Percentiles rank a stretch among this genome's conserved stretches.
phyloP scores from a whole-genome alignment of 1,284 basidiomycete species.

The Heterobasidion irregulare region DNA sequence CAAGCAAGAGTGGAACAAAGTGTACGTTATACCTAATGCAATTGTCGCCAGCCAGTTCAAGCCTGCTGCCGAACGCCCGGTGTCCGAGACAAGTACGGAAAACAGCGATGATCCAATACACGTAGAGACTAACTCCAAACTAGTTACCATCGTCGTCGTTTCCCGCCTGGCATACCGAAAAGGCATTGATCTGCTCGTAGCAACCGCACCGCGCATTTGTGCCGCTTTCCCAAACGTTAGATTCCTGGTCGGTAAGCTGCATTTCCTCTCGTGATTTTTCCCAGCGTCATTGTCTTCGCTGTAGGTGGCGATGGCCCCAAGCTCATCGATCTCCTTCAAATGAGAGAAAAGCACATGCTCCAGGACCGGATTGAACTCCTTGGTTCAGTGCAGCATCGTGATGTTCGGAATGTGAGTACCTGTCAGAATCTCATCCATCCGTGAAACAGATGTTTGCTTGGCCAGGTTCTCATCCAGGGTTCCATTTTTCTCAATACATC shows the following conservation, averaged over 20 bases:
- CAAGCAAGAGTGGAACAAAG: conserved; percentile 26
- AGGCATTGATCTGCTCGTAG: conserved; percentile 92
- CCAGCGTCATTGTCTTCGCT: neutral
- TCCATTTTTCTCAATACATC: conserved; percentile 95
- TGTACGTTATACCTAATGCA: conserved; percentile 93
- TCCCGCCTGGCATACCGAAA: conserved; percentile 96
- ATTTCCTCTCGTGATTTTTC: neutral
- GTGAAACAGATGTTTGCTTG: neutral
- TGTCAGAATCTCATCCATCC: neutral
- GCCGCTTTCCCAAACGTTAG: conserved; percentile 74
- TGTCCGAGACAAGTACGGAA: conserved; percentile 52
- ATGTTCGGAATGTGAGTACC: conserved; percentile 69
- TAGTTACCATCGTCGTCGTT: conserved; percentile 92
- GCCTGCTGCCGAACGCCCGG: conserved; percentile 42
- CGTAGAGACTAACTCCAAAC: conserved; percentile 21
- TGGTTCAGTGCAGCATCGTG: conserved; percentile 73
- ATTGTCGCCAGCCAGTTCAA: conserved; percentile 84
- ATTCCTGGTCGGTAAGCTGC: conserved; percentile 74
- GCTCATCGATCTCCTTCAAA: conserved; percentile 90
- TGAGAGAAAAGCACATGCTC: conserved; percentile 85
- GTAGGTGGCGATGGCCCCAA: conserved; percentile 92
- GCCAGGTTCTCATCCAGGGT: conserved; percentile 73
- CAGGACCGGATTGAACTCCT: conserved; percentile 89
- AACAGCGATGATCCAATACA: conserved; percentile 42
- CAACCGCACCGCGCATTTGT: conserved; percentile 88